Percentiles rank a stretch among this genome's conserved stretches.
Conservation (phyloP, 352 stramenopile genomes). For the Achlya hypogyna region DNA sequence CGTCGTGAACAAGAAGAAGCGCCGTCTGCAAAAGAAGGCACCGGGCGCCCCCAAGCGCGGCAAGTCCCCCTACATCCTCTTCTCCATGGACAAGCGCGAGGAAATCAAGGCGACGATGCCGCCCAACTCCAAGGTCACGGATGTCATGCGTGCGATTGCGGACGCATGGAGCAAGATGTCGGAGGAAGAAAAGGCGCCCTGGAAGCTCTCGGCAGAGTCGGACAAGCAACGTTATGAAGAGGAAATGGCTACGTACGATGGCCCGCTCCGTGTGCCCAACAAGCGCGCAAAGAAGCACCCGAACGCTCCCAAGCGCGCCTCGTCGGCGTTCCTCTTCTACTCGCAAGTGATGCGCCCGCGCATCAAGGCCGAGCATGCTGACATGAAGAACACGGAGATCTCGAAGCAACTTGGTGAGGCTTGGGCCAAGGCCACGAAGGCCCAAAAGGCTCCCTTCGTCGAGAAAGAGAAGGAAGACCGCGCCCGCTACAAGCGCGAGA, state of each 20-base stretch:
- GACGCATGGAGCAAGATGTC: slow-evolving; percentile 84
- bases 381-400: slow-evolving; percentile 95
- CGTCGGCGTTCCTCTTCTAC: slow-evolving; percentile 93
- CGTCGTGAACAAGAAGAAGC: slow-evolving; percentile 64
- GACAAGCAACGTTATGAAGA: slow-evolving; percentile 92
- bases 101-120: slow-evolving; percentile 83
- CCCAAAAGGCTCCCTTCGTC: slow-evolving; percentile 86
- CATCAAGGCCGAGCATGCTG: slow-evolving; percentile 88
- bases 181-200: slow-evolving; percentile 87
- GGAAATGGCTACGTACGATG: slow-evolving; percentile 90
- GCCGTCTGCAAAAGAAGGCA: slow-evolving; percentile 85
- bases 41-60: slow-evolving; percentile 81
- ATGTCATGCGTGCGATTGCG: slow-evolving; percentile 88
- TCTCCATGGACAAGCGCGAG: slow-evolving; percentile 87
- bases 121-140: slow-evolving; percentile 83
- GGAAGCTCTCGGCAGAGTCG: slow-evolving; percentile 86
- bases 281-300: slow-evolving; percentile 94
- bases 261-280: slow-evolving; percentile 83
- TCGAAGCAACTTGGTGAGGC: slow-evolving; percentile 90
- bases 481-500: slow-evolving; percentile 89
- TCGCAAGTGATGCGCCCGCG: slow-evolving; percentile 81
- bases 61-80: slow-evolving; percentile 88
- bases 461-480: slow-evolving; percentile 89
- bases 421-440: slow-evolving; percentile 85
- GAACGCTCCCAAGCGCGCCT: slow-evolving; percentile 89